phyloP scores from a whole-genome alignment of 208 protist species.

The Acanthamoeba triangularis region DNA sequence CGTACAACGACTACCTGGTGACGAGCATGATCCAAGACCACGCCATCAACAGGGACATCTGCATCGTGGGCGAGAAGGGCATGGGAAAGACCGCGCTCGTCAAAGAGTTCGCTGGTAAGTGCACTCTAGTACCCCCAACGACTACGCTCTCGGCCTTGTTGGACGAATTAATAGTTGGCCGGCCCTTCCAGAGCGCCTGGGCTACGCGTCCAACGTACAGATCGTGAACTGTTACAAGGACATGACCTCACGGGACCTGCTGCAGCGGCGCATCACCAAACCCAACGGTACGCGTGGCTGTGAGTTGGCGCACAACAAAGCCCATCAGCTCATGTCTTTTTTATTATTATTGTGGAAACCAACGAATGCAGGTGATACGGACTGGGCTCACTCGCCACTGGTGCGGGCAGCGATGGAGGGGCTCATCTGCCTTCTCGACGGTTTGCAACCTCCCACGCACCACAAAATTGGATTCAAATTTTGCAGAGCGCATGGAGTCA shows the following conservation, averaged over 20 bases:
- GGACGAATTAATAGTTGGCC: no score
- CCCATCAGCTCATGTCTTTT: no score
- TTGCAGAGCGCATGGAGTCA: not conserved
- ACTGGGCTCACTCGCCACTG: constrained; percentile 94
- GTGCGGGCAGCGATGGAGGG: constrained; percentile 94
- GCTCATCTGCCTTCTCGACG: constrained; percentile 95
- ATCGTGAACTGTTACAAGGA: constrained; percentile 95
- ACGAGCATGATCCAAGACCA: constrained; percentile 86
- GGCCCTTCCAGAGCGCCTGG: not conserved
- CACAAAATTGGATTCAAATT: not conserved
- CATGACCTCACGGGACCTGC: constrained; percentile 96
- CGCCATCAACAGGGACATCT: constrained; percentile 90
- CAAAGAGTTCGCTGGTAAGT: constrained; percentile 89
- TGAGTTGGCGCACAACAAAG: not conserved
- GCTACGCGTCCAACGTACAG: constrained; percentile 60
- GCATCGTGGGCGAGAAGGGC: constrained; percentile 94
- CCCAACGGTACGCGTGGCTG: constrained; percentile 21
- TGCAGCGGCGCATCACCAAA: constrained; percentile 95
- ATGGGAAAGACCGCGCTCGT: constrained; percentile 95
- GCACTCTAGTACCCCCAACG: not conserved
- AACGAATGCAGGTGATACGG: constrained; percentile 90
- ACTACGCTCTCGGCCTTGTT: not conserved
- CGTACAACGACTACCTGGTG: constrained; percentile 62
- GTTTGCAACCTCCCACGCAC: constrained; percentile 82
- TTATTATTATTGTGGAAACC: not conserved